A percentile compares a stretch with the other conserved stretches of the same genome.
phyloP scores from a whole-genome alignment of 129 eudicot genomes.

The Rutidosis leptorrhynchoides region DNA sequence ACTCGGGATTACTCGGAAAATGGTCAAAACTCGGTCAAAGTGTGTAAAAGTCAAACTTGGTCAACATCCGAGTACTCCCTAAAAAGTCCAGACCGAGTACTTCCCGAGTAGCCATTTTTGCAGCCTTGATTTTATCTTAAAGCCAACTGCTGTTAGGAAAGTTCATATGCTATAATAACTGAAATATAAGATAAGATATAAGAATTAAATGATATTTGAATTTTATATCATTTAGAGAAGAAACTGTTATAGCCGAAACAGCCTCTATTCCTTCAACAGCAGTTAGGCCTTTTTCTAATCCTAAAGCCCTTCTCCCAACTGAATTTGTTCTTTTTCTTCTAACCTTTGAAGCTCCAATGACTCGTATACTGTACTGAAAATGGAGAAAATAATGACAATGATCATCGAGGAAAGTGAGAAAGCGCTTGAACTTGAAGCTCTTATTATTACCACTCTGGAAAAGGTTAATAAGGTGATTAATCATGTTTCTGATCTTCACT shows the following conservation, averaged over 20 bases:
- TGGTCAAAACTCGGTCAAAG: no score
- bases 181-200: no score
- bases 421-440: neutral
- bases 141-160: neutral
- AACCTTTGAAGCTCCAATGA: neutral
- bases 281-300: no score
- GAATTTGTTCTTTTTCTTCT: neutral
- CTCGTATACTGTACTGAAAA: neutral
- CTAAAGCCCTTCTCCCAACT: no score
- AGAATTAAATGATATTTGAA: neutral
- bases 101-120: no score
- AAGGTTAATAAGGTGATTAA: neutral
- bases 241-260: neutral
- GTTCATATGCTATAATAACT: neutral
- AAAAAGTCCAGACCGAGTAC: no score
- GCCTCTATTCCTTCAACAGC: no score
- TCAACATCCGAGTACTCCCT: no score
- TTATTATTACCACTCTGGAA: neutral
- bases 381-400: constrained; percentile 6
- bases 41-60: no score
- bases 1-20: no score
- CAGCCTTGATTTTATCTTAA: neutral
- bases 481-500: neutral
- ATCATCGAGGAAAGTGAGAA: neutral
- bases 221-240: neutral